Percentiles rank a stretch among this genome's conserved stretches.
phyloP scores from a whole-genome alignment of 2,329 filamentous ascomycete genomes.

The Bipolaris oryzae region DNA sequence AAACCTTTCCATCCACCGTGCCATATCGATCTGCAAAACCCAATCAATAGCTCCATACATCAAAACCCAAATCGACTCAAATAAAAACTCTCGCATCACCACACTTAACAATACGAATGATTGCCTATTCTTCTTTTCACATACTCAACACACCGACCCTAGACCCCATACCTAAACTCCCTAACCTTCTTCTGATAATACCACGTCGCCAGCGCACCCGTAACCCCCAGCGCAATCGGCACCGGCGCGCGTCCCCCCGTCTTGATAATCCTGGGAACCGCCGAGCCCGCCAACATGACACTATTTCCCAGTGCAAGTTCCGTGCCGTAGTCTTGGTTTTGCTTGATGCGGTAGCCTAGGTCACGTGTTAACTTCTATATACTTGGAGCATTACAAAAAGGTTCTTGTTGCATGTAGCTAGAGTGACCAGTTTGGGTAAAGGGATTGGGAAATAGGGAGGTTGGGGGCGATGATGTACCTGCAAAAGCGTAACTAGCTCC shows the following conservation, averaged over 20 bases:
- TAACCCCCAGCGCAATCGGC: conserved; percentile 33
- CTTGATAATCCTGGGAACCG: conserved; percentile 35
- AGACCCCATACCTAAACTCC: conserved; percentile 39
- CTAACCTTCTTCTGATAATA: conserved; percentile 42
- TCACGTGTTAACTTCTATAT: not conserved
- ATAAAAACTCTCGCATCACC: too few species aligned
- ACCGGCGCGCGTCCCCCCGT: conserved; percentile 37
- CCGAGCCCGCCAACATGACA: conserved; percentile 30
- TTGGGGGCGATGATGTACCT: conserved; percentile 15
- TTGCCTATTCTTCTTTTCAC: too few species aligned
- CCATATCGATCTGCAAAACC: too few species aligned
- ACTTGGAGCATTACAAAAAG: not conserved
- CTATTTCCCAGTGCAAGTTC: conserved; percentile 39
- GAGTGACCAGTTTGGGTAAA: too few species aligned
- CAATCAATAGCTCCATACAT: too few species aligned
- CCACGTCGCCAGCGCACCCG: conserved; percentile 31
- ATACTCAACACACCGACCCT: not conserved
- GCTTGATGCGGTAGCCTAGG: conserved; percentile 34
- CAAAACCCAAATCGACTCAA: too few species aligned
- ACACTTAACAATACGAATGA: too few species aligned
- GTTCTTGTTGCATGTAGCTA: too few species aligned
- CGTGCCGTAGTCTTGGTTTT: conserved; percentile 38
- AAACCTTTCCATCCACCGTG: too few species aligned
- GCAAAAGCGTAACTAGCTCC: conserved; percentile 36
- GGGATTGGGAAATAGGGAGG: too few species aligned